Evolutionary conservation across 805 yeast genomes (phyloP).

Genomic region (Cyberlindnera subsufficiens): DNA sequence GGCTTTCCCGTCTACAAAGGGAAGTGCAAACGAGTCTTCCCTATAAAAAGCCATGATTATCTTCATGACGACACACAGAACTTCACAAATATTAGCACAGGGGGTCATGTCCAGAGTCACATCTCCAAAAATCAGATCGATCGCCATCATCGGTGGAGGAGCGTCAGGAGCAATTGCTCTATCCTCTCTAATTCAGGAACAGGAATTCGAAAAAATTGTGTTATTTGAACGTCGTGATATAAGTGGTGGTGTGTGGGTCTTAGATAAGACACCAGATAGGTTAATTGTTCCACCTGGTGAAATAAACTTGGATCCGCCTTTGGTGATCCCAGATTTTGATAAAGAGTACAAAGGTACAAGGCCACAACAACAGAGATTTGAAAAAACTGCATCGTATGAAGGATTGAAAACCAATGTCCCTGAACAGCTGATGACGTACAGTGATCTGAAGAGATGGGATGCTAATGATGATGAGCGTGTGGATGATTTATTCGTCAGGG

Average conservation of each 20-base stretch:
- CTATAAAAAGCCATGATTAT: too few species aligned
- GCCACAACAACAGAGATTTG: slow-evolving; percentile 19
- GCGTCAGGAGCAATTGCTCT: slow-evolving; percentile 39
- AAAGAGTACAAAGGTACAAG: slow-evolving; percentile 1
- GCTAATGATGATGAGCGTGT: slow-evolving; percentile 17
- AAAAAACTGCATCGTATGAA: slow-evolving; percentile 27
- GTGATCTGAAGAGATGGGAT: slow-evolving; percentile 34
- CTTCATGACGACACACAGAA: too few species aligned
- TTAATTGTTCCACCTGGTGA: slow-evolving; percentile 22
- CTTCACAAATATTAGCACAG: neutral
- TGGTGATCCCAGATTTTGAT: slow-evolving; percentile 5
- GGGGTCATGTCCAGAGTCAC: neutral
- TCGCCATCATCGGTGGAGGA: slow-evolving; percentile 44
- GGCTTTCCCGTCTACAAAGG: too few species aligned
- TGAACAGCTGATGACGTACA: slow-evolving; percentile 39
- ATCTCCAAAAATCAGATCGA: slow-evolving; percentile 13
- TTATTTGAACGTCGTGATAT: slow-evolving; percentile 34
- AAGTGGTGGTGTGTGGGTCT: slow-evolving; percentile 38
- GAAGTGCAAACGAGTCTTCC: too few species aligned
- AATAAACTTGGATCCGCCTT: slow-evolving; percentile 23
- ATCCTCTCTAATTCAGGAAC: slow-evolving; percentile 31
- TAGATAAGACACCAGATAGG: slow-evolving; percentile 15
- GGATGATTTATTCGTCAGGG: slow-evolving; percentile 39
- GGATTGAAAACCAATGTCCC: slow-evolving; percentile 35
- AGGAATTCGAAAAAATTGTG: slow-evolving; percentile 26